Base-by-base conservation (phyloP, 176 grass and related monocot species). In the Echinochloa phyllopogon region DNA sequence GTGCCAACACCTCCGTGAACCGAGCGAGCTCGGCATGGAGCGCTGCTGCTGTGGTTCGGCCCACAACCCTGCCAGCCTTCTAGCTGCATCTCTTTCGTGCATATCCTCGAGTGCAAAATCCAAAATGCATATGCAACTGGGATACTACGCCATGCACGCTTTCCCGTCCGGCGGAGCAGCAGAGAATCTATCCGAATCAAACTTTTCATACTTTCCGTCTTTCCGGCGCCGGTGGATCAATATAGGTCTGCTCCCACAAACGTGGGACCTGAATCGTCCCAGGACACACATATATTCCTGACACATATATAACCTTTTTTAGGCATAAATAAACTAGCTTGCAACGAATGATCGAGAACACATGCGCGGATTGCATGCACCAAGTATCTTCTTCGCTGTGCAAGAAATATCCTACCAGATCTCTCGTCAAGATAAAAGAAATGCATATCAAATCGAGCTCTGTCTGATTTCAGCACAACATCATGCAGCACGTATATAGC, bases 151-250 rank as follows among this genome's bases (percentile, higher is more conserved):
- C 78, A 78, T 75, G 47, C 20, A 20, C 27, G 21, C 5, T 5
- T 29, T 63, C 71, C 15, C 29, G 29, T 2, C 29, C 29, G 29
- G 1, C 29, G 29, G 5, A 16, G 10, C 65, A n/a, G 73, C 39
- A 10, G 79, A 10, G 79, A 90, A 90, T 86, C 84, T 83, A 73
- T 74, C 84, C 65, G 74, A 78, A 86, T 86, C 44, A 41, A 23
- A 16, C 52, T 72, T 64, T 64, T 42, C 71, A 45, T 20, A 18
- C 36, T 5, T 59, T 27, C 23, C 39, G 39, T 25, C 75, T 61
- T 33, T 18, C 79, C 24, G 10, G 4, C 43, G 43, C 43, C 43
- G 43, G 24, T 0, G 4, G 7, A 58, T 49, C 79, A 25, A n/a
- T 67, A 23, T 58, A 67, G 39, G 48, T 20, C 65, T 9, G 16